A percentile compares a stretch with the other conserved stretches of the same genome.
Conservation (phyloP, 176 grass and related monocot species). For the Lolium perenne region DNA sequence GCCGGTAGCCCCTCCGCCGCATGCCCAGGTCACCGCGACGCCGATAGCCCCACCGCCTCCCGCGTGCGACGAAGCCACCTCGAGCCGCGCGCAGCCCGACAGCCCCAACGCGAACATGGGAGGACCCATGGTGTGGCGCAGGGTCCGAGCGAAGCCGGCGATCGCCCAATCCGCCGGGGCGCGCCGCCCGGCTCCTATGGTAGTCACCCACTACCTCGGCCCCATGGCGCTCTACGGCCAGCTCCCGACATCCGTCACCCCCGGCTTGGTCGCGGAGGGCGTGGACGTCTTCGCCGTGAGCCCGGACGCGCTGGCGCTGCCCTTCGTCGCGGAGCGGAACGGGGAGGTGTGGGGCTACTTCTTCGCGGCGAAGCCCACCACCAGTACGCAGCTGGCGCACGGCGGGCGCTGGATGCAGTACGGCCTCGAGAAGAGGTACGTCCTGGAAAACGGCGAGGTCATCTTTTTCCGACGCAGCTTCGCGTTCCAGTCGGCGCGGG, state of each 20-base stretch:
- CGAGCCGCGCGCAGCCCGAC: not conserved
- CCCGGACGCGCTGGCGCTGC: not conserved
- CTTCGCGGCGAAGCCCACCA: not conserved
- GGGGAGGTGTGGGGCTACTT: not conserved
- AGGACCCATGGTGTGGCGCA: not conserved
- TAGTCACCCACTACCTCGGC: not conserved
- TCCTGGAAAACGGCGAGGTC: not conserved
- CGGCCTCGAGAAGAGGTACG: not conserved
- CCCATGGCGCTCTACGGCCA: not conserved
- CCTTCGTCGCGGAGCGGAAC: not conserved
- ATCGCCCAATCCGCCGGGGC: not conserved
- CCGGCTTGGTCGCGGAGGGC: not conserved
- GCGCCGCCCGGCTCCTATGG: not conserved
- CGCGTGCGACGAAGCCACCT: not conserved
- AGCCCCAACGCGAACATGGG: not conserved
- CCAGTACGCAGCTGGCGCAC: not conserved
- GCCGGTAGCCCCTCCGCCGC: not conserved
- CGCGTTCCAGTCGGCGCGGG: not conserved
- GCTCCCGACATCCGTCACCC: not conserved
- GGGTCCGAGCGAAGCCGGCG: not conserved
- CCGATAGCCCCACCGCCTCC: not conserved
- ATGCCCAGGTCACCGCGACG: not conserved
- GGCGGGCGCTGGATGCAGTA: slow-evolving; percentile 9
- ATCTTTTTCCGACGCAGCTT: not conserved
- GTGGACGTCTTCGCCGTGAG: slow-evolving; percentile 9